Base-by-base conservation (phyloP, 257 asterid genomes). In the Nemophila menziesii region DNA sequence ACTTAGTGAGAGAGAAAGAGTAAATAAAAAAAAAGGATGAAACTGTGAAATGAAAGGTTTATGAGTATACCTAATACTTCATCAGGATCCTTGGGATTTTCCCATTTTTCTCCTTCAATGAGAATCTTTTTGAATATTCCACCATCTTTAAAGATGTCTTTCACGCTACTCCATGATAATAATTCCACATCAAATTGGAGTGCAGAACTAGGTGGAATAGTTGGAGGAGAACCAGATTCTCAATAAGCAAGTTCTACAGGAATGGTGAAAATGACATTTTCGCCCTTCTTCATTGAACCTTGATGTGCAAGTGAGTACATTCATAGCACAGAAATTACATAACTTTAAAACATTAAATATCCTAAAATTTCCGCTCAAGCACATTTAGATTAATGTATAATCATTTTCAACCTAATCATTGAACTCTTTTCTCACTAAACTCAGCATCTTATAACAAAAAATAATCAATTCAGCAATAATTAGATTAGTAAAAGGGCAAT, bases 261-360 rank as follows among this genome's bases (percentile, higher is more conserved):
- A 5, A 77, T 51, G 41, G 82, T 67, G 56, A 77, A 58, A 39
- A 73, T 46, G 44, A 80, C 68, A 55, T 66, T 77, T 61, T 77
- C 86, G 2, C 76, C 79, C 48, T 77, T 77, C 58, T 56, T 77
- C 86, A 77, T 77, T 16, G 76, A n/a, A n/a, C n/a, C n/a, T n/a
- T n/a, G n/a, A n/a, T n/a, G n/a, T n/a, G n/a, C n/a, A n/a, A n/a
- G n/a, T n/a, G n/a, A n/a, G n/a, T n/a, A n/a, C n/a, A n/a, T n/a
- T n/a, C n/a, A n/a, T n/a, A n/a, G n/a, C n/a, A n/a, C n/a, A n/a
- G n/a, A n/a, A n/a, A n/a, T n/a, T n/a, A n/a, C n/a, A n/a, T n/a
- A n/a, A n/a, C n/a, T n/a, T n/a, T n/a, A n/a, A n/a, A n/a, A n/a
- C n/a, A n/a, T n/a, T n/a, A n/a, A n/a, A n/a, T n/a, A n/a, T n/a